Evolutionary conservation across 2,329 filamentous ascomycete species (phyloP), one percentile per base, ranked within the genome.

Genomic region (Lecanoromycetidae sp.): DNA sequence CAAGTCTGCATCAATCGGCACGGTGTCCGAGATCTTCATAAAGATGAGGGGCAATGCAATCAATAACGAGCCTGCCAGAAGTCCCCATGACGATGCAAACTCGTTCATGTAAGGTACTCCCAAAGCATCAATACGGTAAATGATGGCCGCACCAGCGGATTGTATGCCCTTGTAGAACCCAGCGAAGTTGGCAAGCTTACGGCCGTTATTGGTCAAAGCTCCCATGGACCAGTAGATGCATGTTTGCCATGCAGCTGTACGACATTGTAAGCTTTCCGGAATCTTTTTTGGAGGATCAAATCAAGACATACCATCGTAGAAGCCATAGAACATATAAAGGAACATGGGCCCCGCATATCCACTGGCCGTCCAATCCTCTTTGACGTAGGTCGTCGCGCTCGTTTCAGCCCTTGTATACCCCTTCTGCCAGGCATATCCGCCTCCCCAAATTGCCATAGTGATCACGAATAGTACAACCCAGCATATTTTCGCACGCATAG

Each of bases 151-250:
- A 57, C 86, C 87, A 15, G 84, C 85, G n/a, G 84, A 90, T 64
- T 94, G 87, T 54, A 94, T 84, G 42, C 82, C 82, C 69, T 91
- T 91, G 75, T 91, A 91, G 71, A 84, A 88, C 53, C 85, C 88
- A 34, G 87, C 84, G 59, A 90, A 83, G 71, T 95, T 94, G 68
- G 90, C 88, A 23, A 90, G 77, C 64, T 87, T 90, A 63, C 88
- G 86, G 51, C 84, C 79, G 54, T 90, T 94, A 76, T 96, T 96
- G 61, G 85, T 88, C 35, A 95, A 73, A 6, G 88, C 78, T 42
- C 90, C 90, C 83, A 96, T 94, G 70, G 83, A 88, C 88, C 88
- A 95, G 72, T 96, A 95, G 41, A 88, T 80, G 58, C 73, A 80
- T 0, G 87, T 90, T 70, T 96, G 90, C 82, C 87, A 95, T 46